Conservation (phyloP, 2,329 filamentous ascomycete species). For the Emydomyces testavorans region DNA sequence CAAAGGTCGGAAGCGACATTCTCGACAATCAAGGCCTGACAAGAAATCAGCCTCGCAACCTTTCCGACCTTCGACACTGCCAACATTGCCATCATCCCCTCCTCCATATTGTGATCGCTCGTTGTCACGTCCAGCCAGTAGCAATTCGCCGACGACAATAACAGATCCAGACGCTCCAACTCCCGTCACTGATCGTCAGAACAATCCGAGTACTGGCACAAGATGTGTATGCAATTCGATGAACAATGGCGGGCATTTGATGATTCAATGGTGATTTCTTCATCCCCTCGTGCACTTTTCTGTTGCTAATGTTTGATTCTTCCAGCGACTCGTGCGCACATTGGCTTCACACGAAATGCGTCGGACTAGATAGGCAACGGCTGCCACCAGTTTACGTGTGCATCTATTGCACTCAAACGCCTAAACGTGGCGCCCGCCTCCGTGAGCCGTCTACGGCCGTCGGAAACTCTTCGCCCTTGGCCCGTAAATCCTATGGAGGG, state of each 20-base stretch:
- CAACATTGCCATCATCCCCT: slow-evolving; percentile 34
- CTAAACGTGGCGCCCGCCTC: slow-evolving; percentile 20
- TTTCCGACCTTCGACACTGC: slow-evolving; percentile 24
- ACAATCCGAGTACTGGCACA: slow-evolving; percentile 42
- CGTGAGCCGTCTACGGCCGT: slow-evolving; percentile 17
- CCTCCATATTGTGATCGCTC: slow-evolving; percentile 29
- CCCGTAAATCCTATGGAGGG: slow-evolving; percentile 20
- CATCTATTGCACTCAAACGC: slow-evolving; percentile 38
- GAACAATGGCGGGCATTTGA: slow-evolving; percentile 43
- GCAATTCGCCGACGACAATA: slow-evolving; percentile 41
- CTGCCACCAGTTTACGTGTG: slow-evolving; percentile 42
- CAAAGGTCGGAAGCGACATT: slow-evolving; percentile 19
- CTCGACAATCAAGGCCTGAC: slow-evolving; percentile 22
- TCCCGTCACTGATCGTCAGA: slow-evolving; percentile 44
- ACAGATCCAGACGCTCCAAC: slow-evolving; percentile 42
- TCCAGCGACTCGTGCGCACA: slow-evolving; percentile 49
- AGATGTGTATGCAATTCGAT: slow-evolving; percentile 48
- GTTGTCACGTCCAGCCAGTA: slow-evolving; percentile 30
- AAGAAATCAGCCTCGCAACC: slow-evolving; percentile 23
- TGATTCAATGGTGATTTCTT: slow-evolving; percentile 46
- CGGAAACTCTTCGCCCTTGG: slow-evolving; percentile 19
- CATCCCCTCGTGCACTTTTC: not conserved
- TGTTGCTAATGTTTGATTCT: not conserved
- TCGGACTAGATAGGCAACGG: slow-evolving; percentile 42
- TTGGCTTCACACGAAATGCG: slow-evolving; percentile 49